These are phyloP conservation scores for Geranomyces michiganensis DNA, from an alignment of 192 early-diverging fungal species.

Conservation along the genomic window DNA sequence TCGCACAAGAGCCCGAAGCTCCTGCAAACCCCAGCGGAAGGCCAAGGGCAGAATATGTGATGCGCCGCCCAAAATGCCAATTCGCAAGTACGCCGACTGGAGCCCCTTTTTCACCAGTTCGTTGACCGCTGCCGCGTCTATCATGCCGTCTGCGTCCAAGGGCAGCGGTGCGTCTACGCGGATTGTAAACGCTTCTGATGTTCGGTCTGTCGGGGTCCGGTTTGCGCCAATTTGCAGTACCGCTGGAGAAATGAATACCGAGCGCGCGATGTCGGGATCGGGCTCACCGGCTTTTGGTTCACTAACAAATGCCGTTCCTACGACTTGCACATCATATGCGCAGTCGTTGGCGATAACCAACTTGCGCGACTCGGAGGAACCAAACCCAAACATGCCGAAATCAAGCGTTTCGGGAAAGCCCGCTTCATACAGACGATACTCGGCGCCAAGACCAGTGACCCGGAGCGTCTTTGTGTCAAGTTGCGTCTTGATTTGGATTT, in stretches of 20 bases:
- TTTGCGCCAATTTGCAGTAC: slow-evolving; percentile 11
- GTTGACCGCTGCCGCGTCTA: slow-evolving; percentile 27
- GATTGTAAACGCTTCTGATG: slow-evolving; percentile 10
- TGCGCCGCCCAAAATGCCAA: slow-evolving; percentile 39
- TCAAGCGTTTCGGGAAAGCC: slow-evolving; percentile 40
- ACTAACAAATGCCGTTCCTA: neutral
- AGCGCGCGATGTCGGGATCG: slow-evolving; percentile 12
- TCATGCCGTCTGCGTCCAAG: slow-evolving; percentile 6
- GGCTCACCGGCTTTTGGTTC: neutral
- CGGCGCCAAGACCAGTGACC: slow-evolving; percentile 41
- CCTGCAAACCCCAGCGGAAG: slow-evolving; percentile 31
- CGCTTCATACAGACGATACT: slow-evolving; percentile 39
- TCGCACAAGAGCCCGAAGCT: slow-evolving; percentile 29
- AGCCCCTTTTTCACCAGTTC: slow-evolving; percentile 21
- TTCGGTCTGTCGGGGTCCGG: slow-evolving; percentile 12
- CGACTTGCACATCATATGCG: slow-evolving; percentile 23
- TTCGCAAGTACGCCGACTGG: slow-evolving; percentile 25
- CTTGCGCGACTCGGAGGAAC: slow-evolving; percentile 11
- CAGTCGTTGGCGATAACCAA: slow-evolving; percentile 36
- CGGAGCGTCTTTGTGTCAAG: slow-evolving; percentile 38
- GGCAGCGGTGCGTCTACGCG: slow-evolving; percentile 32
- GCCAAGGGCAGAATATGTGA: slow-evolving; percentile 37
- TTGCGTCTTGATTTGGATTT: slow-evolving; percentile 42
- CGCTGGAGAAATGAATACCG: slow-evolving; percentile 4
- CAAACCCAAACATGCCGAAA: slow-evolving; percentile 41